phyloP scores from a whole-genome alignment of 2,329 filamentous ascomycete species.

The Salinomyces thailandicus region DNA sequence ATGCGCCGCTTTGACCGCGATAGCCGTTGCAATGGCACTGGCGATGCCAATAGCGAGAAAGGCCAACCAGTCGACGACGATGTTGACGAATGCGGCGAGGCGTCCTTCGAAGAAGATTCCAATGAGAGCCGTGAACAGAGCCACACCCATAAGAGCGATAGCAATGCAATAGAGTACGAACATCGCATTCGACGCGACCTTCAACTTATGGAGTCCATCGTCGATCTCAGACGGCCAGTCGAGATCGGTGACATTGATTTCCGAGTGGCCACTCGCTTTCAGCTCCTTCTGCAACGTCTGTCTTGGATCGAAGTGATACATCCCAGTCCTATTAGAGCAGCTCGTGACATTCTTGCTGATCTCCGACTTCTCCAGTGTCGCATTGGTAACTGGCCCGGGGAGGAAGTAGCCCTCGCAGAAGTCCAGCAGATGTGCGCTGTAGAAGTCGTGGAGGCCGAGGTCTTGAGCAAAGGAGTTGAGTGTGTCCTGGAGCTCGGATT shows the following conservation, averaged over 20 bases:
- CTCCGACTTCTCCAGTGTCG: conserved; percentile 27
- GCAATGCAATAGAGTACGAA: conserved; percentile 52
- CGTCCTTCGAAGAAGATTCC: conserved; percentile 37
- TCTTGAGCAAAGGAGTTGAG: conserved; percentile 35
- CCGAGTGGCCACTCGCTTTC: conserved; percentile 28
- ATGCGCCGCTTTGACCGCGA: conserved; percentile 43
- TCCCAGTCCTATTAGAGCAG: conserved; percentile 44
- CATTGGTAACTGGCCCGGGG: conserved; percentile 33
- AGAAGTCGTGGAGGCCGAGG: conserved; percentile 50
- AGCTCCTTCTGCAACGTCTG: conserved; percentile 41
- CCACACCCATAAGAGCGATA: conserved; percentile 42
- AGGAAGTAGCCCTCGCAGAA: conserved; percentile 46
- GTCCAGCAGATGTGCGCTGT: conserved; percentile 50
- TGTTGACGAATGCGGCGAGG: conserved; percentile 41
- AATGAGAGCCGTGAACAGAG: conserved; percentile 37
- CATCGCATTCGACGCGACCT: conserved; percentile 40
- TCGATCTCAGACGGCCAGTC: conserved; percentile 48
- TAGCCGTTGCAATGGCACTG: conserved; percentile 62
- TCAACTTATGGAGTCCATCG: conserved; percentile 42
- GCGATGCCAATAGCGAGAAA: conserved; percentile 55
- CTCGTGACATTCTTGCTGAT: conserved; percentile 42
- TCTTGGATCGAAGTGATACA: conserved; percentile 49
- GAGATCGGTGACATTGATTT: conserved; percentile 42
- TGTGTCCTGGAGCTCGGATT: conserved; percentile 32
- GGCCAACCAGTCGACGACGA: conserved; percentile 40